phyloP scores from a whole-genome alignment of 176 grass and related monocot species.

The Cenchrus fungigraminus region DNA sequence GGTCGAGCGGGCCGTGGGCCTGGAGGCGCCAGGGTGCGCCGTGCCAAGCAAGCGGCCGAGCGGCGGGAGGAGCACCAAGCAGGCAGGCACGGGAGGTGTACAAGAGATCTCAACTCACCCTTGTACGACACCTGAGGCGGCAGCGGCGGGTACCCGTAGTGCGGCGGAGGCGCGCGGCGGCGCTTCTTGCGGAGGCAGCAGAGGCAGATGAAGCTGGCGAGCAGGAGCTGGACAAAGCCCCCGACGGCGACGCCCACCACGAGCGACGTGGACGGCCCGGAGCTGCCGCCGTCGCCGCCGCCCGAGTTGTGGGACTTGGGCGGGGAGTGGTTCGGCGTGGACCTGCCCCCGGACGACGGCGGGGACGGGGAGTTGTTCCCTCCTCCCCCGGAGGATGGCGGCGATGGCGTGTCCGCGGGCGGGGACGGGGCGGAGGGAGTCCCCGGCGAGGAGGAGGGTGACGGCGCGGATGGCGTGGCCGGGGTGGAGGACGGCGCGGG shows the following conservation, averaged over 20 bases:
- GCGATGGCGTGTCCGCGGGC: too few relatives aligned
- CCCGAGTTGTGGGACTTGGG: conserved; percentile 24
- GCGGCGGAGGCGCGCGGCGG: conserved; percentile 37
- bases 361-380: too few relatives aligned
- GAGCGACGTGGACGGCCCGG: conserved; percentile 42
- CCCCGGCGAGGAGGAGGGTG: too few relatives aligned
- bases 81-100: neutral
- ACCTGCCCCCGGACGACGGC: neutral
- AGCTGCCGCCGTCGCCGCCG: neutral
- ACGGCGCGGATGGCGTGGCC: too few relatives aligned
- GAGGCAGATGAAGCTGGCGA: conserved; percentile 57
- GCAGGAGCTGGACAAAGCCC: conserved; percentile 53
- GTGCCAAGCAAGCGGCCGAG: too few relatives aligned
- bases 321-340: conserved; percentile 34
- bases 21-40: too few relatives aligned
- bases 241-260: conserved; percentile 58
- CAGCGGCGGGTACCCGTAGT: conserved; percentile 48
- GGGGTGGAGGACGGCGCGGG: too few relatives aligned
- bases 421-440: too few relatives aligned
- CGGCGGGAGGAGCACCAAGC: neutral
- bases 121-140: conserved; percentile 46
- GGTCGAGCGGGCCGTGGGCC: too few relatives aligned
- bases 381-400: too few relatives aligned
- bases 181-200: conserved; percentile 74
- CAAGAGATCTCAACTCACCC: conserved; percentile 31